phyloP scores from a whole-genome alignment of 768 basidiomycete genomes.

The Neoboletus magnificus region DNA sequence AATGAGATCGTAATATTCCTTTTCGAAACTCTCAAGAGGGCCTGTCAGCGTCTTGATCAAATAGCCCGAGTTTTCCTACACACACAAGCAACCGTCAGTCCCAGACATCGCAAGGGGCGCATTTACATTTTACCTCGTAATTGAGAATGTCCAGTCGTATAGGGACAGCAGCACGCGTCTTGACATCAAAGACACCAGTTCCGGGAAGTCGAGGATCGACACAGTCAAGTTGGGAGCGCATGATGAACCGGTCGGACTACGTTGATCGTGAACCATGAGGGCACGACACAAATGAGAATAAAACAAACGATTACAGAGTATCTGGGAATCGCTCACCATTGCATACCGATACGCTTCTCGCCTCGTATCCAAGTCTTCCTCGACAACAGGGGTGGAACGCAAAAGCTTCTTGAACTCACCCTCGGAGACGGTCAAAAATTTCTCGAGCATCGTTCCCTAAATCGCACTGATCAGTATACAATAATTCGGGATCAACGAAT shows the following conservation, averaged over 20 bases:
- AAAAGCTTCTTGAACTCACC: constrained; percentile 59
- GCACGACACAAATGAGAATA: background rate
- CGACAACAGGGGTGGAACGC: constrained; percentile 32
- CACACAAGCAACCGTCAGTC: background rate
- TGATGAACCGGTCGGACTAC: constrained; percentile 57
- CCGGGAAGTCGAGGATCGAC: constrained; percentile 78
- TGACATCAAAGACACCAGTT: constrained; percentile 92
- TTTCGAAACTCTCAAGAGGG: constrained; percentile 75
- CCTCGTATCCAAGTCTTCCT: constrained; percentile 34
- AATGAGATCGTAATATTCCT: constrained; percentile 92
- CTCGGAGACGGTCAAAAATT: constrained; percentile 68
- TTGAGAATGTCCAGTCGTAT: constrained; percentile 86
- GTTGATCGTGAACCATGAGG: background rate
- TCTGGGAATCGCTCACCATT: constrained; percentile 46
- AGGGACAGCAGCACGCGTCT: constrained; percentile 84
- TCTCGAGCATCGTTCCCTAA: constrained; percentile 88
- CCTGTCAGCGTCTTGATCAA: constrained; percentile 65
- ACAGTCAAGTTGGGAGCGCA: constrained; percentile 96
- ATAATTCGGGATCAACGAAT: background rate
- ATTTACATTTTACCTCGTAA: constrained; percentile 48
- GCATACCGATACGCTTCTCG: constrained; percentile 85
- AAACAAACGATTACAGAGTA: background rate
- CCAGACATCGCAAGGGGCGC: background rate
- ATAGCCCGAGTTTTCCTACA: constrained; percentile 77
- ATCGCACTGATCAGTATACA: background rate